These are phyloP conservation scores for Ceratocystis destructans DNA, from an alignment of 2,329 filamentous ascomycete genomes.

Conservation along the genomic window DNA sequence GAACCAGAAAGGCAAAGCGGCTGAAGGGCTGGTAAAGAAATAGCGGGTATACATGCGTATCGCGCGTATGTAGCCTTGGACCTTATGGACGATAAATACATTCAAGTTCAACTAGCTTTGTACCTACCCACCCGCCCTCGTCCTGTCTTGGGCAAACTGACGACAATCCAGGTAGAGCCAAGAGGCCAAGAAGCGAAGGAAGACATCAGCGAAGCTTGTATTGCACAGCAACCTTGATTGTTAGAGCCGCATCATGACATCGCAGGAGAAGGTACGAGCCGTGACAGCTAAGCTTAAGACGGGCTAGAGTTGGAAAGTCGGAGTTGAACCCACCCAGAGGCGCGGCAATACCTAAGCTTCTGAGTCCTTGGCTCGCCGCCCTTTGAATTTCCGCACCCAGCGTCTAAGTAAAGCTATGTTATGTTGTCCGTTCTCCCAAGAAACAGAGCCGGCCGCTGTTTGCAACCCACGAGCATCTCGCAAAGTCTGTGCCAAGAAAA, in stretches of 20 bases:
- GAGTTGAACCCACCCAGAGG: too few relatives aligned
- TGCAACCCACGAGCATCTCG: neutral
- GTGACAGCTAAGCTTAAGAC: neutral
- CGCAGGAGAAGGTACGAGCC: neutral
- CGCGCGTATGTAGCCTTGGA: neutral
- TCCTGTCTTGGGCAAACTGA: neutral
- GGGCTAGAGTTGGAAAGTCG: too few relatives aligned
- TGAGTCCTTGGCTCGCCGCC: too few relatives aligned
- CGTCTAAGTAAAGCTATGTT: neutral
- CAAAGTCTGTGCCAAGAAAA: neutral
- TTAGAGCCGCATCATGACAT: neutral
- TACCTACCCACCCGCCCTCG: neutral
- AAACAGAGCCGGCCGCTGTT: neutral
- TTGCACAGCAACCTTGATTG: neutral
- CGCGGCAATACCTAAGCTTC: too few relatives aligned
- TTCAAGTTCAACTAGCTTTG: neutral
- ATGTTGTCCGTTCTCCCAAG: neutral
- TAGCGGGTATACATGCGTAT: neutral
- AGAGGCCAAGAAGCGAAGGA: neutral
- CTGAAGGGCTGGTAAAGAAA: neutral
- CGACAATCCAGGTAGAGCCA: neutral
- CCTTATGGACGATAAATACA: neutral
- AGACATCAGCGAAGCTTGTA: neutral
- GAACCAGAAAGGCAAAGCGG: neutral
- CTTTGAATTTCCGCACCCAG: neutral